Evolutionary conservation across 1,284 basidiomycete genomes (phyloP).

Genomic region (Leccinum griseonigrum): DNA sequence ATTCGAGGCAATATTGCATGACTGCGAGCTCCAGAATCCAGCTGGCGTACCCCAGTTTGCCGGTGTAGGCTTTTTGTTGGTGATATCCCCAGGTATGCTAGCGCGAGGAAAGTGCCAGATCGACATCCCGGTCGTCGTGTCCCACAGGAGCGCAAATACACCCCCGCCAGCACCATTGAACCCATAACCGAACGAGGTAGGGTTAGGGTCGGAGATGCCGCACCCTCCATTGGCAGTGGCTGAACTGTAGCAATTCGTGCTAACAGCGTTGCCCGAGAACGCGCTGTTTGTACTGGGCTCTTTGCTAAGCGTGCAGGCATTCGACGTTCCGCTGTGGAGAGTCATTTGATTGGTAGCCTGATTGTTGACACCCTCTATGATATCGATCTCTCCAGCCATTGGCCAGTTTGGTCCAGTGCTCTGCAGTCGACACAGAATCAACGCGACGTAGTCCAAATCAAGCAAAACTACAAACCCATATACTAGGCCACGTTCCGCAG

Average conservation of each 20-base stretch:
- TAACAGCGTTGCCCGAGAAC: conserved; percentile 34
- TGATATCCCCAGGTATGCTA: conserved; percentile 71
- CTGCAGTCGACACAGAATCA: conserved; percentile 13
- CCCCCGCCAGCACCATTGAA: conserved; percentile 73
- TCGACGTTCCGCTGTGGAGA: conserved; percentile 52
- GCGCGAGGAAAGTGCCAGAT: conserved; percentile 77
- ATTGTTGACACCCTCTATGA: conserved; percentile 69
- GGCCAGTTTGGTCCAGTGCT: conserved; percentile 71
- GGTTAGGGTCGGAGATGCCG: conserved; percentile 39
- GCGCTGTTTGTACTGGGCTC: background rate
- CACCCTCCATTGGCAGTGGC: conserved; percentile 48
- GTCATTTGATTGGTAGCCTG: conserved; percentile 64
- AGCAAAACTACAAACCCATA: conserved; percentile 48
- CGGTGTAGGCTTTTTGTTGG: conserved; percentile 54
- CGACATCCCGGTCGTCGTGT: conserved; percentile 55
- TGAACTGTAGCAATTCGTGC: conserved; percentile 42
- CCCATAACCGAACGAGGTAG: conserved; percentile 59
- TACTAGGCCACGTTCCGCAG: conserved; percentile 73
- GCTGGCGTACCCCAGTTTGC: conserved; percentile 63
- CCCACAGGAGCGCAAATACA: conserved; percentile 75
- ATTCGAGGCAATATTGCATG: conserved; percentile 64
- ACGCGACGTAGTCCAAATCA: background rate
- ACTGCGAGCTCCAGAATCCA: conserved; percentile 60
- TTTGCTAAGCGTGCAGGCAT: conserved; percentile 21
- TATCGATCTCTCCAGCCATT: conserved; percentile 64